A percentile compares a stretch with the other conserved stretches of the same genome.
Conservation (phyloP, 78 protist species). For the Dictyostelium citrinum region DNA sequence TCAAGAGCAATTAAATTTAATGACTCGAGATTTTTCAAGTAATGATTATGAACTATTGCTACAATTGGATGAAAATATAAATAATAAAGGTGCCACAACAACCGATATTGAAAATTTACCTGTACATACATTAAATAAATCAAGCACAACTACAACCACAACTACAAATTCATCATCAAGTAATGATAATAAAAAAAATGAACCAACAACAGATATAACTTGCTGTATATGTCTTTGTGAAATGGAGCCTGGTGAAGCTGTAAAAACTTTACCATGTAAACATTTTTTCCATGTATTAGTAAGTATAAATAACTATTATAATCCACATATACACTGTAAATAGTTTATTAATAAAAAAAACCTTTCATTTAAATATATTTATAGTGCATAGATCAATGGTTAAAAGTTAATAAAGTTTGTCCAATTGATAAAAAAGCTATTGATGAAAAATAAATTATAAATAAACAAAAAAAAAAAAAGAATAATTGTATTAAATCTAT, state of each 20-base stretch:
- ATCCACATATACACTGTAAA: background rate
- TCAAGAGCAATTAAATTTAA: slow-evolving; percentile 15
- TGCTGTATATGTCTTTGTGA: slow-evolving; percentile 35
- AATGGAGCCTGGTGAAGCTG: slow-evolving; percentile 16
- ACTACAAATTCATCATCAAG: background rate
- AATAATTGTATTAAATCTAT: too few relatives aligned
- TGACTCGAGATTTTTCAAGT: slow-evolving; percentile 27
- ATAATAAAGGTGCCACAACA: slow-evolving; percentile 43
- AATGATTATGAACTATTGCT: slow-evolving; percentile 60
- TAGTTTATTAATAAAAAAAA: background rate
- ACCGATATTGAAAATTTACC: slow-evolving; percentile 11
- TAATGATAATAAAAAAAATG: background rate
- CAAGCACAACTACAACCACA: background rate
- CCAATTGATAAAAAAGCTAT: slow-evolving; percentile 14
- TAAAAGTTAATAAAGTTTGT: slow-evolving; percentile 1
- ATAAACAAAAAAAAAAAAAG: background rate
- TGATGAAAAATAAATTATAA: background rate
- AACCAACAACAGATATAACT: background rate
- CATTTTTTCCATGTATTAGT: slow-evolving; percentile 13
- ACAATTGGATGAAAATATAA: slow-evolving; percentile 42
- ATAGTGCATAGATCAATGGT: slow-evolving; percentile 40
- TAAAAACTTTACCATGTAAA: slow-evolving; percentile 19
- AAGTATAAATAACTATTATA: background rate
- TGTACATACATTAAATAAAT: background rate
- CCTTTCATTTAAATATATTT: background rate